Evolutionary conservation across 805 yeast species (phyloP).

Genomic region (Lipomyces yamadae): DNA sequence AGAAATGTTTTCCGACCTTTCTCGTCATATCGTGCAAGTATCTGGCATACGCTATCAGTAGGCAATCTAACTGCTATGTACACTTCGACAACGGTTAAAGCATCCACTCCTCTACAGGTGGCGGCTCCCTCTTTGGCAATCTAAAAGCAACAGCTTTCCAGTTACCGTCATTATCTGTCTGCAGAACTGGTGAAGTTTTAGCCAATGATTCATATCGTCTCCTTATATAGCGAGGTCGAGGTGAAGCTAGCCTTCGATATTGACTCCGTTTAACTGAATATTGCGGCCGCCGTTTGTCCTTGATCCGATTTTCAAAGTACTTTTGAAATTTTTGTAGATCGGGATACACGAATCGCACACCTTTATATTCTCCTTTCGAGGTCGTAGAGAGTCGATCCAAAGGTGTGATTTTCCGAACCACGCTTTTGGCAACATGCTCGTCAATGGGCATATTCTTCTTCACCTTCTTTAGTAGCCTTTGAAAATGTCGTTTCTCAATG

Average conservation of each 20-base stretch:
- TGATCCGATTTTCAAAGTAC: neutral
- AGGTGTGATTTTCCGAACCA: neutral
- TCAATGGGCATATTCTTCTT: neutral
- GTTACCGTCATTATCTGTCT: neutral
- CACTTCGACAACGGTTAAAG: neutral
- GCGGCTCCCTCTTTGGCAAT: constrained; percentile 3
- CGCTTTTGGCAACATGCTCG: neutral
- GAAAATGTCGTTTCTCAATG: constrained; percentile 17
- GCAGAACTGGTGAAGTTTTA: neutral
- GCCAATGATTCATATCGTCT: constrained; percentile 13
- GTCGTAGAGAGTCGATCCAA: neutral
- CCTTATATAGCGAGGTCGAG: neutral
- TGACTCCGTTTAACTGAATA: neutral
- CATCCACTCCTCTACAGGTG: constrained; percentile 19
- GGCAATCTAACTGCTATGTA: neutral
- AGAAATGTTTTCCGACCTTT: neutral
- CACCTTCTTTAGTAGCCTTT: neutral
- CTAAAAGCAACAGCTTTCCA: constrained; percentile 14
- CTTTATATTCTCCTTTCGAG: neutral
- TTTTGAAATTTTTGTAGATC: neutral
- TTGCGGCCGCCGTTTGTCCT: neutral
- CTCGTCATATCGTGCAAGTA: neutral
- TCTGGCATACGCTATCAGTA: neutral
- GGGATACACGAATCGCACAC: neutral
- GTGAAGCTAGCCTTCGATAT: neutral